These are phyloP conservation scores for Gigaspora rosea DNA, from an alignment of 192 early-diverging fungal genomes.

Conservation along the genomic window DNA sequence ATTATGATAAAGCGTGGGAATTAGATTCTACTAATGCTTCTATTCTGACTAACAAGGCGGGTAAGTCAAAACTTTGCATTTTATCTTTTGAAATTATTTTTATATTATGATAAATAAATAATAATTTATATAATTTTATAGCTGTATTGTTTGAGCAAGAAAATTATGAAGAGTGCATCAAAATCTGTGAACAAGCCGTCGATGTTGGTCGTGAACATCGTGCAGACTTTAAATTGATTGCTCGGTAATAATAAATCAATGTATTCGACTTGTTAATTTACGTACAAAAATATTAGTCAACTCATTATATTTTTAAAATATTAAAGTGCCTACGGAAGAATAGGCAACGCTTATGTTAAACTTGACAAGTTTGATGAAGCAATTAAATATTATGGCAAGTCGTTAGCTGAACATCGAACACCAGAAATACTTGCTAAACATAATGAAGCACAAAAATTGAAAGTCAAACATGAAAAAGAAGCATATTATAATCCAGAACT, in stretches of 20 bases:
- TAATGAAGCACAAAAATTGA: conserved; percentile 82
- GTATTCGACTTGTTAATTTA: background rate
- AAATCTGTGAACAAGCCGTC: conserved; percentile 87
- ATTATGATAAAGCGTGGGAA: conserved; percentile 91
- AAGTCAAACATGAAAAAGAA: conserved; percentile 76
- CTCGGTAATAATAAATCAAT: conserved; percentile 50
- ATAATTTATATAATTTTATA: conserved; percentile 17
- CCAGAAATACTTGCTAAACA: conserved; percentile 89
- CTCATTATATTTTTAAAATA: background rate
- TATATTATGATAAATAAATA: too few relatives aligned
- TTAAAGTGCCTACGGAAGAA: conserved; percentile 83
- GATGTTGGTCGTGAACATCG: conserved; percentile 88
- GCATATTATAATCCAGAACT: conserved; percentile 83
- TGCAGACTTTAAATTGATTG: conserved; percentile 94
- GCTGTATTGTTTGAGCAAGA: conserved; percentile 95
- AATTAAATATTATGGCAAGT: conserved; percentile 91
- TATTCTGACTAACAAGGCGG: conserved; percentile 94
- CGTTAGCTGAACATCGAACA: conserved; percentile 94
- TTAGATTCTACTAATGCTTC: conserved; percentile 89
- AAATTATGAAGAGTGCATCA: conserved; percentile 90
- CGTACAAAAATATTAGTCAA: background rate
- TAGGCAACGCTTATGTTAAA: conserved; percentile 87
- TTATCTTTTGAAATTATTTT: background rate
- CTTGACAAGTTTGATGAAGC: conserved; percentile 77
- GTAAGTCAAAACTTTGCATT: conserved; percentile 40